phyloP scores from a whole-genome alignment of 1,139 yeast species.

The Tardiomyces depauwii region DNA sequence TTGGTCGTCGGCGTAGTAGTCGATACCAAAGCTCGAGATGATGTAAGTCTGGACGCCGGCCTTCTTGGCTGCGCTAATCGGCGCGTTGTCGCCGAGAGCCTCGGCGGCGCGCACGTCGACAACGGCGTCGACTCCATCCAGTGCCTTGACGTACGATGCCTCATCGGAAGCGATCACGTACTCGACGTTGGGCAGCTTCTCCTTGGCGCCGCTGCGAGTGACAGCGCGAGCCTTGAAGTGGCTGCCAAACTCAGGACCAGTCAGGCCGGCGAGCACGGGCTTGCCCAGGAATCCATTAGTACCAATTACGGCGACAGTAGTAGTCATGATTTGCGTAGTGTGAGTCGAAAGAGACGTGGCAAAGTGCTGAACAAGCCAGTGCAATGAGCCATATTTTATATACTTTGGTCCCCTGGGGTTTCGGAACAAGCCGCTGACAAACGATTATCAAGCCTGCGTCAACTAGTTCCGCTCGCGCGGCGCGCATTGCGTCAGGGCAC shows the following conservation, averaged over 20 bases:
- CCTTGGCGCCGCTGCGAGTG: neutral
- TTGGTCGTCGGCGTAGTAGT: neutral
- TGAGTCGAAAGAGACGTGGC: no score
- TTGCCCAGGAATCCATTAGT: neutral
- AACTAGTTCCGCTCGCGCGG: no score
- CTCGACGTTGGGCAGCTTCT: neutral
- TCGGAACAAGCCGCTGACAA: no score
- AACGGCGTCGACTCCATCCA: neutral
- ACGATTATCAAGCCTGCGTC: no score
- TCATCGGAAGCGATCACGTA: neutral
- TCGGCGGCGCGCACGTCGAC: neutral
- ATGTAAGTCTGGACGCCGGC: neutral
- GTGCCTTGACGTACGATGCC: neutral
- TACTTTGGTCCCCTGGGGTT: no score
- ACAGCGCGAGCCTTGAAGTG: neutral
- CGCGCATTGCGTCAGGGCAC: no score
- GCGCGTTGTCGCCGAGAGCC: neutral
- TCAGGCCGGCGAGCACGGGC: neutral
- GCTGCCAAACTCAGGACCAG: neutral
- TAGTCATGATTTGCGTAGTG: neutral
- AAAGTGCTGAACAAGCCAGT: no score
- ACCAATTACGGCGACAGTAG: neutral
- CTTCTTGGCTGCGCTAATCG: neutral
- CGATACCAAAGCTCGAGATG: neutral
- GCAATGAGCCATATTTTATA: no score